Conservation (phyloP, 2,329 filamentous ascomycete species). For the Tolypocladium sp. region DNA sequence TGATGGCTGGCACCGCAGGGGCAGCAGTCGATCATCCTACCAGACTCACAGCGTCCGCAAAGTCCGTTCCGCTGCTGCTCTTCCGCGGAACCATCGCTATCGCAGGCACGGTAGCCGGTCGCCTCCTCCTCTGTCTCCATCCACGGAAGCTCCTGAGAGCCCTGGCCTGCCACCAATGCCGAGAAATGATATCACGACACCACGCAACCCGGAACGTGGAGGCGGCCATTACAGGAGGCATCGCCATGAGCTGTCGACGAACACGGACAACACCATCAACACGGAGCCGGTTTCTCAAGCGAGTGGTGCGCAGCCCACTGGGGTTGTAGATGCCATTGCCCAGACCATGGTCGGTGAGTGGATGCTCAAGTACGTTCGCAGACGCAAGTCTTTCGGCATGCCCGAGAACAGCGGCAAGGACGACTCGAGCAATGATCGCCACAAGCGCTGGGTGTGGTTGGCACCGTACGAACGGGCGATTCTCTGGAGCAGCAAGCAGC, state of each 20-base stretch:
- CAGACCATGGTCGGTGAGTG: conserved; percentile 98
- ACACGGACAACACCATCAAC: conserved; percentile 41
- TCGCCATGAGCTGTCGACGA: conserved; percentile 51
- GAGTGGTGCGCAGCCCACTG: conserved; percentile 57
- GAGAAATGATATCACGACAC: conserved; percentile 60
- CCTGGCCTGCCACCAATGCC: conserved; percentile 65
- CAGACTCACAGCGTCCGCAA: conserved; percentile 64
- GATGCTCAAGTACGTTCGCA: conserved; percentile 87
- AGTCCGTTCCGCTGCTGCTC: conserved; percentile 70
- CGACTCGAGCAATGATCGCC: conserved; percentile 66
- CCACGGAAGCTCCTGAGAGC: conserved; percentile 59
- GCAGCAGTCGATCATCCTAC: conserved; percentile 38
- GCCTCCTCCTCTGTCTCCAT: conserved; percentile 57
- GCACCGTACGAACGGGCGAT: conserved; percentile 93
- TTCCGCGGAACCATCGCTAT: conserved; percentile 47
- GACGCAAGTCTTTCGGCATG: conserved; percentile 85
- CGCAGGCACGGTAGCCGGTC: conserved; percentile 48
- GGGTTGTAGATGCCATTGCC: conserved; percentile 91
- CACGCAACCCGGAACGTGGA: conserved; percentile 34
- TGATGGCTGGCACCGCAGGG: conserved; percentile 46
- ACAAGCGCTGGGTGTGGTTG: conserved; percentile 98
- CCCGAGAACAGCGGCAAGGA: conserved; percentile 58
- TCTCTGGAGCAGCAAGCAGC: conserved; percentile 98
- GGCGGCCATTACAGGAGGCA: conserved; percentile 34
- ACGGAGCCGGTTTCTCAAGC: conserved; percentile 35